Conservation (phyloP, 139 green algal genomes). For the Auxenochlorella protothecoides region DNA sequence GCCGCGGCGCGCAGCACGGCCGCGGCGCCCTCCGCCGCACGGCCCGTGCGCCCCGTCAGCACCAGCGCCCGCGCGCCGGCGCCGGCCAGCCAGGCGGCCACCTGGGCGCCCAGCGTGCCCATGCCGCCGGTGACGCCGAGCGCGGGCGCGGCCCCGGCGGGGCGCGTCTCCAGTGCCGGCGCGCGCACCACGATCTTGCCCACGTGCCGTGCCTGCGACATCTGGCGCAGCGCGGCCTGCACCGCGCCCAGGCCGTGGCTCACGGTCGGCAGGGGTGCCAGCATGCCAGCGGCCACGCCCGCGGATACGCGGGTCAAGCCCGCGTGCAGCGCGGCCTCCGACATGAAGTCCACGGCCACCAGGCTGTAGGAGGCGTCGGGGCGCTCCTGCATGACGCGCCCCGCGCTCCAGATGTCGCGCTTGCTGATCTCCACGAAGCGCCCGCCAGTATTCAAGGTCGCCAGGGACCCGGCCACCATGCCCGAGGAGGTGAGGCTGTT, state of each 20-base stretch:
- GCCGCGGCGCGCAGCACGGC: not conserved
- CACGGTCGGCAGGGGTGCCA: constrained; percentile 38
- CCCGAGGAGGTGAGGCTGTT: constrained; percentile 83
- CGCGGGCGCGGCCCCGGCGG: not conserved
- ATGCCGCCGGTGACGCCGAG: constrained; percentile 29
- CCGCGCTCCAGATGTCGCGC: constrained; percentile 70
- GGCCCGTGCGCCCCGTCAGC: constrained; percentile 34
- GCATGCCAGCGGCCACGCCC: constrained; percentile 26
- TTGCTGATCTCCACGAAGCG: constrained; percentile 80
- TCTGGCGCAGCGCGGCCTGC: constrained; percentile 62
- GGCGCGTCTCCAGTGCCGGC: not conserved
- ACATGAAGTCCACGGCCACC: constrained; percentile 83
- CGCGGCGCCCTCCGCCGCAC: not conserved
- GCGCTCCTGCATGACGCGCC: constrained; percentile 49
- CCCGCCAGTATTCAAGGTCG: constrained; percentile 43
- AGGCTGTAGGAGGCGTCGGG: constrained; percentile 62
- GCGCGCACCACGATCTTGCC: constrained; percentile 69
- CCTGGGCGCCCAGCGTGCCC: constrained; percentile 35
- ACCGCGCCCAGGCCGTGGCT: constrained; percentile 35
- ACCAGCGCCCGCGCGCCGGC: constrained; percentile 15
- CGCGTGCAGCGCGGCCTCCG: constrained; percentile 34
- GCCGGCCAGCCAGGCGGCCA: constrained; percentile 47
- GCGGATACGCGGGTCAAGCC: constrained; percentile 22
- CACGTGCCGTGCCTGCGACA: constrained; percentile 70
- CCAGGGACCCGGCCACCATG: constrained; percentile 65